Evolutionary conservation across 768 basidiomycete species (phyloP), one percentile per base, ranked within the genome.

Genomic region (Neoboletus brunneissimus): DNA sequence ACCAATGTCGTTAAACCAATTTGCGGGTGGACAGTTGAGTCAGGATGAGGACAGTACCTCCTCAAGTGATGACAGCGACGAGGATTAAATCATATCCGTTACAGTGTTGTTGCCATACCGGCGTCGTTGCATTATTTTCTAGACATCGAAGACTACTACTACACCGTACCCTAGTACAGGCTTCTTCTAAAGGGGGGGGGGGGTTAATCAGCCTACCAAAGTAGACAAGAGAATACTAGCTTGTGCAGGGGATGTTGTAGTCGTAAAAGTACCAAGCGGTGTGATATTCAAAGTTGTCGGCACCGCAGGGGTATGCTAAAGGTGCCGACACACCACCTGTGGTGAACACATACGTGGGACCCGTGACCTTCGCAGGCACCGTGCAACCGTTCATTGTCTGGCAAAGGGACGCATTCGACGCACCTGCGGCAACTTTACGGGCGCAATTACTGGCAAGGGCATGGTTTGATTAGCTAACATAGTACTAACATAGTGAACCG

Each of bases 321-420:
- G 53, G 56, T 5, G 18, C 38, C 8, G 18, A 38, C 18, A 9
- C 32, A 65, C 84, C 80, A 20, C 78, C 78, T 32, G 87, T 90
- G 75, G 92, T 72, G 72, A 75, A 91, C 67, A 92, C 70, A 25
- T 81, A 85, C 62, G 91, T 85, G 59, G 87, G 86, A 42, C 91
- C 91, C 68, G 88, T 83, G 69, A 91, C 75, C 52, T 81, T 81
- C 0, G 57, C 35, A 37, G 91, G 92, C 13, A 92, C 83, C 55
- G 79, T 69, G 62, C 90, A 92, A 57, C 80, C 61, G 58, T 70
- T 61, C 61, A 88, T 67, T 3, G 89, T 84, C 44, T 90, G 75
- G 32, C 81, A 65, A 64, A 89, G 73, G 5, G 90, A 74, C 65
- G 70, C 69, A 29, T 29, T 2, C 29, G 29, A 29, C 29, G 8